Conservation (phyloP, 257 asterid species). For the Euphrasia confusa region DNA sequence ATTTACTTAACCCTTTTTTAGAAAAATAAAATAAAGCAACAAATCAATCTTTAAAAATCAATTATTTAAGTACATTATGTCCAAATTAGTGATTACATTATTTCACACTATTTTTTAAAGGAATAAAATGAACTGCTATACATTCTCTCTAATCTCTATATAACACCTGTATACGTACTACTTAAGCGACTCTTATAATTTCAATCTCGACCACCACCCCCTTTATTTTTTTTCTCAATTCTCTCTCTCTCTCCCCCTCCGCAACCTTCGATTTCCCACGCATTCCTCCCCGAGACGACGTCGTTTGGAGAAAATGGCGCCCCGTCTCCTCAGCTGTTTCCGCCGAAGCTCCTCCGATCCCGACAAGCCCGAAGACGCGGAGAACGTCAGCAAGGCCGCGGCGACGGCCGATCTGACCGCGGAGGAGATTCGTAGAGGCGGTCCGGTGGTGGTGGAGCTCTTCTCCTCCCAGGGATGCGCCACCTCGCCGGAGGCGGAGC, state of each 20-base stretch:
- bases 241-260: slow-evolving; percentile 20
- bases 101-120: too few relatives aligned
- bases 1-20: too few relatives aligned
- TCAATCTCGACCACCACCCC: slow-evolving; percentile 13
- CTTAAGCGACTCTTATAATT: too few relatives aligned
- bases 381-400: slow-evolving; percentile 16
- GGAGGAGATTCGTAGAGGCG: slow-evolving; percentile 59
- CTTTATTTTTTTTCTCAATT: slow-evolving; percentile 45
- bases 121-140: too few relatives aligned
- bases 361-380: slow-evolving; percentile 9
- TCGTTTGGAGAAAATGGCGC: slow-evolving; percentile 45
- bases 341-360: slow-evolving; percentile 33
- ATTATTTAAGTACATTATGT: too few relatives aligned
- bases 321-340: slow-evolving; percentile 64
- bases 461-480: slow-evolving; percentile 95
- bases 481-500: slow-evolving; percentile 84
- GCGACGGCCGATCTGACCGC: slow-evolving; percentile 45
- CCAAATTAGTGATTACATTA: too few relatives aligned
- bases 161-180: too few relatives aligned
- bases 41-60: too few relatives aligned
- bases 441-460: slow-evolving; percentile 75
- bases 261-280: neutral
- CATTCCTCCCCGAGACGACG: slow-evolving; percentile 32
- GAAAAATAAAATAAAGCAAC: too few relatives aligned
- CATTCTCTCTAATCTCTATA: too few relatives aligned